Base-by-base conservation (phyloP, 1,284 basidiomycete species). In the Ceratobasidium sp. region DNA sequence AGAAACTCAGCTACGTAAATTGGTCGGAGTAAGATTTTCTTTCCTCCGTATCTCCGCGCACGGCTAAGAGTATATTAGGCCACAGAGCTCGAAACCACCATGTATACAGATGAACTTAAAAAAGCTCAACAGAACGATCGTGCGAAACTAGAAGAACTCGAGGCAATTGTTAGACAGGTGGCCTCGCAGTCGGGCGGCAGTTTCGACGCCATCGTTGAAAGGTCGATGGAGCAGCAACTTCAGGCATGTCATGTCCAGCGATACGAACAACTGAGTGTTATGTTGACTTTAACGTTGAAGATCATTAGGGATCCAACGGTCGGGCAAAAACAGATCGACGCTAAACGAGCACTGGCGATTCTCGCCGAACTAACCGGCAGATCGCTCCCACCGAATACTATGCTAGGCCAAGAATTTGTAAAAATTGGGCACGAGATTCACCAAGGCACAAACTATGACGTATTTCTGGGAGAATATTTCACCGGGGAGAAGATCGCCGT, bases 401-500 rank as follows among this genome's bases (percentile, higher is more conserved):
- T 76, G 15, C 73, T 76, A 1, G 73, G 64, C 20, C 52, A 40
- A 26, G 62, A 76, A 42, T 76, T 76, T 54, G 73, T 76, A 1
- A 56, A 23, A 3, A 76, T 76, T 13, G 73, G 73, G 1, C 26
- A 65, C 7, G 17, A 56, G 7, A 66, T 76, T 7, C 48, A 65
- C 33, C 62, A 65, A 42, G 62, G 73, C n/a, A 15, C 48, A 9
- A 66, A 23, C 50, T 76, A 66, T 52, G 73, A 76, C n/a, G 46
- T 76, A 2, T 76, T 76, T 50, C 26, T 52, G 17, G 73, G 73
- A 12, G 52, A 66, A n/a, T 76, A 76, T 40, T 76, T 76, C 20
- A 76, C 73, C 3, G 62, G 62, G 3, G 73, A 76, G 50, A 54
- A 56, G 52, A 76, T 76, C 17, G 73, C 73, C 3, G 66, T 76